Percentiles rank a stretch among this genome's conserved stretches.
phyloP scores from a whole-genome alignment of 495 filamentous ascomycete species.

The Aspergillus ellipticus region DNA sequence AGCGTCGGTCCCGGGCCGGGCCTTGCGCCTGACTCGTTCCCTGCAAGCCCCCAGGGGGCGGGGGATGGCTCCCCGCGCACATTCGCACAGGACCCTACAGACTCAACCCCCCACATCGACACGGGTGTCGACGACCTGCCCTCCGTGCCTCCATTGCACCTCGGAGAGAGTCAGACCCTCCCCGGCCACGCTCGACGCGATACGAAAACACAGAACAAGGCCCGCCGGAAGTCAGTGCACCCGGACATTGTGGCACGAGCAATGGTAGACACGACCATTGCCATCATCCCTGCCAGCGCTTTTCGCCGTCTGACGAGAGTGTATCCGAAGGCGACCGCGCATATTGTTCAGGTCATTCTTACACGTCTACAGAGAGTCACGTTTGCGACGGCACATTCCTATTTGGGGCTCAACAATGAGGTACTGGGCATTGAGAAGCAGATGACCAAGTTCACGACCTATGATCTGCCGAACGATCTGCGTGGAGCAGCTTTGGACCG shows the following conservation, averaged over 20 bases:
- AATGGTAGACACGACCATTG: slow-evolving; percentile 97
- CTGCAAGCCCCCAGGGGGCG: slow-evolving; percentile 39
- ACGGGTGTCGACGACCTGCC: slow-evolving; percentile 35
- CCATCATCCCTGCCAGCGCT: slow-evolving; percentile 93
- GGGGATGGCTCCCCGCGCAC: slow-evolving; percentile 35
- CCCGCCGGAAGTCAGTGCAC: slow-evolving; percentile 71
- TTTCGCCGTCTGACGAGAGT: slow-evolving; percentile 91
- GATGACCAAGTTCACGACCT: slow-evolving; percentile 87
- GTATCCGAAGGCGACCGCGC: slow-evolving; percentile 92
- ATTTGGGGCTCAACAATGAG: slow-evolving; percentile 86
- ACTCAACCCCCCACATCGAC: slow-evolving; percentile 16
- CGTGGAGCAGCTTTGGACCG: slow-evolving; percentile 78
- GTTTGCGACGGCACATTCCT: slow-evolving; percentile 87
- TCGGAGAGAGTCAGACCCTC: slow-evolving; percentile 49
- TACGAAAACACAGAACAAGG: slow-evolving; percentile 34
- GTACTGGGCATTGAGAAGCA: slow-evolving; percentile 86
- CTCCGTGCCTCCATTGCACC: slow-evolving; percentile 67
- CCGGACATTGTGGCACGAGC: slow-evolving; percentile 95
- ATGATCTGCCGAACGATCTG: slow-evolving; percentile 88
- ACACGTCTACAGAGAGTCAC: slow-evolving; percentile 93
- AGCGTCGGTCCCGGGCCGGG: slow-evolving; percentile 31
- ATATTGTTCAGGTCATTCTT: slow-evolving; percentile 95
- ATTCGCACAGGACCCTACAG: slow-evolving; percentile 16
- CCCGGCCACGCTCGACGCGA: slow-evolving; percentile 16
- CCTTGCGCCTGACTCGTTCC: slow-evolving; percentile 43